These are phyloP conservation scores for Russula vinacea DNA, from an alignment of 768 basidiomycete species.

Conservation along the genomic window DNA sequence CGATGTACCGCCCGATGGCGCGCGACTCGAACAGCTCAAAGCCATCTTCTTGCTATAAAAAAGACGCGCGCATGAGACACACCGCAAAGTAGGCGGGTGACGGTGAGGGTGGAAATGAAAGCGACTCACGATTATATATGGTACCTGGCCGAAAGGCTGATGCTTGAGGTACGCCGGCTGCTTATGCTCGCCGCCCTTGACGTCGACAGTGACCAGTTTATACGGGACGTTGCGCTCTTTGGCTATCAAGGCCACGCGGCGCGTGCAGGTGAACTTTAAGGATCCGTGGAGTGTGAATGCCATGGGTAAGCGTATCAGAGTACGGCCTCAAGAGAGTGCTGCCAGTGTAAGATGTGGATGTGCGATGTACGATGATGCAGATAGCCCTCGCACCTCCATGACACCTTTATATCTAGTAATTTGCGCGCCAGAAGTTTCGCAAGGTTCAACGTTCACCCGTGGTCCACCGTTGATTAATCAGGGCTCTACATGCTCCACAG, in stretches of 20 bases:
- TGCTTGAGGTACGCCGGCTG: not conserved
- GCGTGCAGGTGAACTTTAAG: not conserved
- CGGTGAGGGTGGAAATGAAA: too few species aligned
- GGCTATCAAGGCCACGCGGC: slow-evolving; percentile 19
- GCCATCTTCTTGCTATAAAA: slow-evolving; percentile 33
- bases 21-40: slow-evolving; percentile 34
- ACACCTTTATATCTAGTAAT: not conserved
- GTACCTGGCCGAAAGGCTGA: slow-evolving; percentile 26
- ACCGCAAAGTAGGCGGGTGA: too few species aligned
- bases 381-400: not conserved
- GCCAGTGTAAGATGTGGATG: not conserved
- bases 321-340: too few species aligned
- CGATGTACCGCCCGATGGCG: slow-evolving; percentile 34
- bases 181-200: slow-evolving; percentile 10
- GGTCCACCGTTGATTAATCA: too few species aligned
- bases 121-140: slow-evolving; percentile 15
- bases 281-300: slow-evolving; percentile 6
- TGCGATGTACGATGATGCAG: not conserved
- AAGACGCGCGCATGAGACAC: too few species aligned
- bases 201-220: not conserved
- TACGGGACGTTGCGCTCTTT: slow-evolving; percentile 19
- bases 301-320: not conserved
- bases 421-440: too few species aligned
- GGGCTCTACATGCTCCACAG: too few species aligned
- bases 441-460: too few species aligned